These are phyloP conservation scores for Ceratonia siliqua DNA, from an alignment of 306 rosid species.

Conservation along the genomic window DNA sequence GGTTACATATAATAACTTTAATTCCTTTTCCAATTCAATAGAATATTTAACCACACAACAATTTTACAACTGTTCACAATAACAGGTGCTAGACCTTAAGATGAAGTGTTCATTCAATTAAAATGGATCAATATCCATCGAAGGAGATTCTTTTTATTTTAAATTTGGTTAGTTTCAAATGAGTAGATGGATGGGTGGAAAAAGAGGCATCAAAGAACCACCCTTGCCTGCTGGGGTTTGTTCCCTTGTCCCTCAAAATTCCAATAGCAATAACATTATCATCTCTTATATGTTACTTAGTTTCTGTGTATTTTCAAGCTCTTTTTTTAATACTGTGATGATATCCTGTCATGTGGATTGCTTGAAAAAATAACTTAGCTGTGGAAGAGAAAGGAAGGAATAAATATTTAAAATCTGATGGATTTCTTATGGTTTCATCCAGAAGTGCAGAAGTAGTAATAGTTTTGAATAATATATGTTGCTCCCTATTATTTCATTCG, in stretches of 20 bases:
- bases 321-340: too few relatives aligned
- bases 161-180: too few relatives aligned
- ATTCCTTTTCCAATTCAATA: not conserved
- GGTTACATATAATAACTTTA: not conserved
- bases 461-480: slow-evolving; percentile 3
- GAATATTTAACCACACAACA: not conserved
- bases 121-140: not conserved
- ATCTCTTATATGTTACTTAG: not conserved
- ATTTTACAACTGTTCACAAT: not conserved
- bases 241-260: slow-evolving; percentile 34
- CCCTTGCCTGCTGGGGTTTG: slow-evolving; percentile 99
- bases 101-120: not conserved
- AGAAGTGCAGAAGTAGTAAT: not conserved
- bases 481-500: not conserved
- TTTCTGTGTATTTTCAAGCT: not conserved
- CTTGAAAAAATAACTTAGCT: too few relatives aligned
- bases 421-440: slow-evolving; percentile 10
- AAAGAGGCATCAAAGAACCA: too few relatives aligned
- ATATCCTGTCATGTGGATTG: too few relatives aligned
- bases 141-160: too few relatives aligned
- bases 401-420: too few relatives aligned
- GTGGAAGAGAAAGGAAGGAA: too few relatives aligned
- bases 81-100: not conserved
- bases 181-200: too few relatives aligned
- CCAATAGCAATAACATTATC: not conserved